These are phyloP conservation scores for Coccomyxa subellipsoidea DNA, from an alignment of 163 green algal species.

Conservation along the genomic window DNA sequence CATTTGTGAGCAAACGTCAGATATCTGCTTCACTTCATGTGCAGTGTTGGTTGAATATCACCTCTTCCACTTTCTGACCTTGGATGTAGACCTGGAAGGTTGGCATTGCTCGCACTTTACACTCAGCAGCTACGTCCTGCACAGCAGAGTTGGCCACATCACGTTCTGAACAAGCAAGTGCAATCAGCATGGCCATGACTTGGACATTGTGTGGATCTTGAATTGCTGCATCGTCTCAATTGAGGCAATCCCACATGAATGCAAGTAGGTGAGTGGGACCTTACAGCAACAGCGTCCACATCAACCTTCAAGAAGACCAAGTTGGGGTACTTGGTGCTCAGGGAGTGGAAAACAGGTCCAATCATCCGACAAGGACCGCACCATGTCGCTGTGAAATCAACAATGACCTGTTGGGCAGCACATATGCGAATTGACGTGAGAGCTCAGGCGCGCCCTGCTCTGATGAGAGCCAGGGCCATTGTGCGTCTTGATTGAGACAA, in stretches of 20 bases:
- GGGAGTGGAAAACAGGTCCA: slow-evolving; percentile 65
- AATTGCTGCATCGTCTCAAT: background rate
- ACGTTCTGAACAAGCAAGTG: background rate
- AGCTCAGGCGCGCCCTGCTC: too few relatives aligned
- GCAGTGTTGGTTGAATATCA: too few relatives aligned
- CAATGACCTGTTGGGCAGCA: slow-evolving; percentile 22
- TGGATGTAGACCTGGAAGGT: slow-evolving; percentile 6
- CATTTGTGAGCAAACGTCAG: too few relatives aligned
- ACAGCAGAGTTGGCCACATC: background rate
- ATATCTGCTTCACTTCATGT: too few relatives aligned
- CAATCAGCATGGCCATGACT: background rate
- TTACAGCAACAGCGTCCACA: slow-evolving; percentile 21
- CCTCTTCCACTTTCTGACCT: slow-evolving; percentile 7
- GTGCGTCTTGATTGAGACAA: too few relatives aligned
- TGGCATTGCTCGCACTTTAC: slow-evolving; percentile 6
- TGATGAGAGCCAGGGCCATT: too few relatives aligned
- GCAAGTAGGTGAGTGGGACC: background rate
- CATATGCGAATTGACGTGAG: background rate
- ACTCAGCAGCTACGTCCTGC: background rate
- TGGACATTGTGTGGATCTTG: background rate
- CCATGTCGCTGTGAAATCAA: slow-evolving; percentile 42
- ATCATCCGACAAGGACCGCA: slow-evolving; percentile 87
- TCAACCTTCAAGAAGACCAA: slow-evolving; percentile 81
- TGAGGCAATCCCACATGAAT: too few relatives aligned
- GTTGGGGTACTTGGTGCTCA: slow-evolving; percentile 52